Base-by-base conservation (phyloP, 805 yeast species). In the Cyberlindnera petersonii region DNA sequence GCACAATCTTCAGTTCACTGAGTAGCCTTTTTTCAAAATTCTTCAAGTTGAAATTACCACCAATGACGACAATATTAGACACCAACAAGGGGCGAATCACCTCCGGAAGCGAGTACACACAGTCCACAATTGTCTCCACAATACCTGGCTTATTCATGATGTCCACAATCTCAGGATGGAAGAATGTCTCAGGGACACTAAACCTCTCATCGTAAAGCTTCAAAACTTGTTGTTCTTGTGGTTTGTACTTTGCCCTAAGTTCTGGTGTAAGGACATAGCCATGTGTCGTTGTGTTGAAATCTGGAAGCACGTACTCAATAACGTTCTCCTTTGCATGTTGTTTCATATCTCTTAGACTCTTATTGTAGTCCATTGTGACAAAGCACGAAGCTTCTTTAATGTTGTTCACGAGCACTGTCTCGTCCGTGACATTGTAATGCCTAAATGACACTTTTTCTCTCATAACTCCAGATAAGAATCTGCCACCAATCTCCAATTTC, bases 401-500 rank as follows among this genome's bases (percentile, higher is more conserved):
- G 33, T 83, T 79, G 55, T 88, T 86, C 34, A 93, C 80, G 33
- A 93, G 63, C 3, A 84, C 68, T 0, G 95, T 82, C 60, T 94
- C 99, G 44, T 93, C 96, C 56, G 86, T 79, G 49, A 93, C 88
- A 55, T 93, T 91, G 59, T 89, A 93, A 64, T 93, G 93, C 38
- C 97, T 70, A 56, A 84, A 93, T 3, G 96, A 86, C 10, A 91
- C 75, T 34, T 86, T 71, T 55, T 93, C 98, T 46, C 88, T 72
- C 37, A 94, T 61, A 35, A 82, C 75, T 4, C 96, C 96, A 37
- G 87, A 86, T 37, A 93, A 62, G 35, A 86, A 68, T 40, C 86
- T 73, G 0, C 99, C 99, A 0, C 93, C 98, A 33, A 94, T 75
- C 31, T 88, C 91, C 37, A 89, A 63, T 44, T 86, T 80, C 45